These are phyloP conservation scores for Syncephalastrum racemosum DNA, from an alignment of 371 early-diverging fungal species.

Conservation along the genomic window DNA sequence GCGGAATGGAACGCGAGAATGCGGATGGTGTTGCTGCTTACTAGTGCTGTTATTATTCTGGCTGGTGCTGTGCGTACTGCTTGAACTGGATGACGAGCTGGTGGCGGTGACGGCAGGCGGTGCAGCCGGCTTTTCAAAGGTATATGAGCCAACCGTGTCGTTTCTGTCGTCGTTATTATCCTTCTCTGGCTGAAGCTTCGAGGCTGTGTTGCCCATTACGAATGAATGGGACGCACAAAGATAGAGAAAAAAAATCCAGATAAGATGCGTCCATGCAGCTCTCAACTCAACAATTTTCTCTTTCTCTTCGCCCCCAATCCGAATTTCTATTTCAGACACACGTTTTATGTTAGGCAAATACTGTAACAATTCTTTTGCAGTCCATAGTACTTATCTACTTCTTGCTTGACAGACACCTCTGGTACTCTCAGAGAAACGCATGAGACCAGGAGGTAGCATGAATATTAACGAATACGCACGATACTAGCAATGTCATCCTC, in stretches of 20 bases:
- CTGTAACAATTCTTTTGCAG: too few species aligned
- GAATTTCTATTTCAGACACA: too few species aligned
- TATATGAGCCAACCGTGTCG: constrained; percentile 1
- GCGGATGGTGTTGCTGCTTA: constrained; percentile 3
- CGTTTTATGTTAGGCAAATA: too few species aligned
- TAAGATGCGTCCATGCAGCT: too few species aligned
- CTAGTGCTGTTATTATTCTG: neutral
- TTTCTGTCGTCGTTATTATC: constrained; percentile 2
- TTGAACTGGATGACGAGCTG: constrained; percentile 1
- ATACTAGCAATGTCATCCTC: too few species aligned
- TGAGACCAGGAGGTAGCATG: too few species aligned
- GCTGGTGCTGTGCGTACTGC: neutral
- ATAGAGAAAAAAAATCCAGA: neutral
- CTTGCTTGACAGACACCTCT: too few species aligned
- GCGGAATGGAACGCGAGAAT: constrained; percentile 8
- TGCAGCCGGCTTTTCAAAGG: constrained; percentile 8
- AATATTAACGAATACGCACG: too few species aligned
- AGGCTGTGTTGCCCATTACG: constrained; percentile 22
- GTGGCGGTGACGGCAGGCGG: constrained; percentile 7
- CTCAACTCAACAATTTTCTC: too few species aligned
- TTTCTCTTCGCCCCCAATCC: too few species aligned
- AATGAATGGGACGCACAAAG: constrained; percentile 1
- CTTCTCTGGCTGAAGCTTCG: constrained; percentile 11
- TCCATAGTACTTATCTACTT: too few species aligned
- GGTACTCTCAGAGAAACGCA: too few species aligned